Conservation (phyloP, 176 grass and related monocot genomes). For the Typha latifolia region DNA sequence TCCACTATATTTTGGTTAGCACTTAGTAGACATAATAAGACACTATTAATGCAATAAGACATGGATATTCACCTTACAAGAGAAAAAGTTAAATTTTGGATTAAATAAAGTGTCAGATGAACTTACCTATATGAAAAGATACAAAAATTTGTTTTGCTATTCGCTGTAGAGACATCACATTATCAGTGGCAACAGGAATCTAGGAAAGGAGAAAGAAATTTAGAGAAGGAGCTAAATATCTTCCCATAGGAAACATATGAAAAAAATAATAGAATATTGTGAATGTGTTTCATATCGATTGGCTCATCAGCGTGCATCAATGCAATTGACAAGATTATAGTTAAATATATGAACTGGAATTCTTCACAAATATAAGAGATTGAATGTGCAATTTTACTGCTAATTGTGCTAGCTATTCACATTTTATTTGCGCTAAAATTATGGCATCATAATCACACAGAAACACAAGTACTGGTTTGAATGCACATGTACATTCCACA, state of each 20-base stretch:
- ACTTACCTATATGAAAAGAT: constrained; percentile 60
- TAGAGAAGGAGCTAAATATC: background rate
- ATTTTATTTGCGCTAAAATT: too few relatives aligned
- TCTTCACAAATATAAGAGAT: too few relatives aligned
- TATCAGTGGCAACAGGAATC: constrained; percentile 81
- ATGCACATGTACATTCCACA: background rate
- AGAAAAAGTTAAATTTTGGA: background rate
- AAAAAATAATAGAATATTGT: too few relatives aligned
- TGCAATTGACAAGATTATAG: too few relatives aligned
- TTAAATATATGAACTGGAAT: too few relatives aligned
- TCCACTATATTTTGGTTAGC: too few relatives aligned
- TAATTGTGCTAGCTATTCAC: too few relatives aligned
- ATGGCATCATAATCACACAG: too few relatives aligned
- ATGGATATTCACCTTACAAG: background rate
- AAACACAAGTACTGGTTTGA: background rate
- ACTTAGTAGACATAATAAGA: background rate
- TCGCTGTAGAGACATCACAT: constrained; percentile 48
- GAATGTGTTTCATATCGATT: too few relatives aligned
- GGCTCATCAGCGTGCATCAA: too few relatives aligned
- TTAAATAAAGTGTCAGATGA: constrained; percentile 8
- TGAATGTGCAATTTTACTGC: too few relatives aligned
- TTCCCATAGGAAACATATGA: background rate
- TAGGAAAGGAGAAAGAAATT: constrained; percentile 22
- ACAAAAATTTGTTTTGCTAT: constrained; percentile 74
- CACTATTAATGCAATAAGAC: background rate